Conservation (phyloP, 257 asterid species). For the Primulina tabacum region DNA sequence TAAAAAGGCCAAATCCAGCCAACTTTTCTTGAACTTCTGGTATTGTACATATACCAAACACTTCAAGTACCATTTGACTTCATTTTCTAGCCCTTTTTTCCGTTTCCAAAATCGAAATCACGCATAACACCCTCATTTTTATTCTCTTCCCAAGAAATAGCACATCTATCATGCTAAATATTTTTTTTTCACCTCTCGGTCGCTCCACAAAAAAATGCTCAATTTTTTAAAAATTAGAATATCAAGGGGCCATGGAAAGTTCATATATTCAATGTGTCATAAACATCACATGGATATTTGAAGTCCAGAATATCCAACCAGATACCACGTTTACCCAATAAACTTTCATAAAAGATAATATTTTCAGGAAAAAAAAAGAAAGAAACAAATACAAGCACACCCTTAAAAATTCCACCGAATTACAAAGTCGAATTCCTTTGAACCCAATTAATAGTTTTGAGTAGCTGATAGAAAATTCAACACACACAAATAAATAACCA, state of each 20-base stretch:
- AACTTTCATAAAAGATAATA: no score
- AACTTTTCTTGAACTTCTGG: constrained; percentile 7
- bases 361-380: neutral
- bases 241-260: neutral
- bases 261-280: neutral
- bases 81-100: neutral
- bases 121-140: neutral
- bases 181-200: no score
- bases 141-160: neutral
- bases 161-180: neutral
- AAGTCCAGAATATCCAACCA: neutral
- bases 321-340: neutral
- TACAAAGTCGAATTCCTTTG: neutral
- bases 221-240: no score
- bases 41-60: neutral
- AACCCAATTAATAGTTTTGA: neutral
- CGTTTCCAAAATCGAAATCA: neutral
- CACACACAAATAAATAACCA: constrained; percentile 35
- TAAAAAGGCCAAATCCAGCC: constrained; percentile 2
- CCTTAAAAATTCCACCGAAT: constrained; percentile 1
- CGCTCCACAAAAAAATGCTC: neutral
- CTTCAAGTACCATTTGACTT: neutral
- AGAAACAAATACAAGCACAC: neutral
- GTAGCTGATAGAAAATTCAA: neutral
- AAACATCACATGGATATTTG: neutral